Evolutionary conservation across 805 yeast genomes (phyloP).

Genomic region (Gaillardinia entomophila): DNA sequence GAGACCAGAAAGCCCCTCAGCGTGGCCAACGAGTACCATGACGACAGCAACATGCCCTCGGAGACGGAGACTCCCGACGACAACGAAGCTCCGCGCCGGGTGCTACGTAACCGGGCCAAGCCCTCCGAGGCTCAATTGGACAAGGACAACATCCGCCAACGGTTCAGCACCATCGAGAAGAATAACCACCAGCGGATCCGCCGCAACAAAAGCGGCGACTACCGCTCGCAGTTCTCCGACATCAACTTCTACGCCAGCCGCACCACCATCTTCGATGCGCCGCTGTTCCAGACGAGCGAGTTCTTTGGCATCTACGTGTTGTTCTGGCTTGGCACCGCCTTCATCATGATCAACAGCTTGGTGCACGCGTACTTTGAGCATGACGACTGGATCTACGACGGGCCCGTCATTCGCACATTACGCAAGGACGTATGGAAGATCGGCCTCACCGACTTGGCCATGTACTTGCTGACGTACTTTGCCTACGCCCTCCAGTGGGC

Average conservation of each 20-base stretch:
- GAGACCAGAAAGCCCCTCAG: slow-evolving; percentile 4
- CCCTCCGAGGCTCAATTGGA: background rate
- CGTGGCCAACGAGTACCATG: slow-evolving; percentile 4
- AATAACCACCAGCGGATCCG: slow-evolving; percentile 3
- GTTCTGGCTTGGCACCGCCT: slow-evolving; percentile 65
- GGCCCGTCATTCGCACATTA: slow-evolving; percentile 55
- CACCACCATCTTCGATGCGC: slow-evolving; percentile 50
- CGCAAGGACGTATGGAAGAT: slow-evolving; percentile 57
- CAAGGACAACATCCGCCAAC: background rate
- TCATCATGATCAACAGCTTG: slow-evolving; percentile 47
- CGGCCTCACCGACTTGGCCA: slow-evolving; percentile 64
- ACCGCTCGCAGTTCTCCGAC: slow-evolving; percentile 51
- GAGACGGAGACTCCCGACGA: background rate
- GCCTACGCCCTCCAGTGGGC: slow-evolving; percentile 54
- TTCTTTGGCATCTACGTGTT: slow-evolving; percentile 81
- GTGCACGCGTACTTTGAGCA: slow-evolving; percentile 45
- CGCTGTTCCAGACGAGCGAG: slow-evolving; percentile 35
- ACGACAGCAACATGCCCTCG: slow-evolving; percentile 1
- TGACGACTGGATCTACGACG: slow-evolving; percentile 40
- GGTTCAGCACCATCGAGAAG: background rate
- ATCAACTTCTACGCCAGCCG: slow-evolving; percentile 37
- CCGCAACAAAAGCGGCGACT: slow-evolving; percentile 23
- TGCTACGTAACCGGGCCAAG: background rate
- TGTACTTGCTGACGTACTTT: slow-evolving; percentile 68
- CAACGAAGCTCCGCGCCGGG: background rate